phyloP scores from a whole-genome alignment of 352 stramenopile genomes.

The Pythium brassicae region DNA sequence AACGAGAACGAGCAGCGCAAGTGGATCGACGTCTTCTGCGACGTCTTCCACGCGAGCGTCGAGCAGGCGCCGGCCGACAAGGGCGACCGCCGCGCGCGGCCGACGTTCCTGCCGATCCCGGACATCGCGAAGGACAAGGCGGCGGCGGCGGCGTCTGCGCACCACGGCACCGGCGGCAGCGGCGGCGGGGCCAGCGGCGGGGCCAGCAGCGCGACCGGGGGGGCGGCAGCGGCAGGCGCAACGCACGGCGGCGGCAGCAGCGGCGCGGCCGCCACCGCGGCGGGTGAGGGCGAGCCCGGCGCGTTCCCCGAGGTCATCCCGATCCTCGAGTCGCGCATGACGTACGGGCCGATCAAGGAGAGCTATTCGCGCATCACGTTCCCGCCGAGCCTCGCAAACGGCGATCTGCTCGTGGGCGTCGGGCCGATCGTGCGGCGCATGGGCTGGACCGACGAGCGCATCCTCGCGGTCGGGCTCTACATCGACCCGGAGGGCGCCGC shows the following conservation, averaged over 20 bases:
- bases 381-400: slow-evolving; percentile 65
- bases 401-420: slow-evolving; percentile 69
- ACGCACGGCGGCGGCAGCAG: slow-evolving; percentile 1
- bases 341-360: slow-evolving; percentile 66
- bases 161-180: too few species aligned
- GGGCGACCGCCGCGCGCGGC: slow-evolving; percentile 45
- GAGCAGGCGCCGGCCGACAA: slow-evolving; percentile 56
- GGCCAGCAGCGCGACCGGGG: slow-evolving; percentile 9
- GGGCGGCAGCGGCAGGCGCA: slow-evolving; percentile 4
- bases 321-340: slow-evolving; percentile 60
- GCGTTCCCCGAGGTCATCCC: slow-evolving; percentile 47
- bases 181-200: too few species aligned
- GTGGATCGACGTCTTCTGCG: slow-evolving; percentile 79
- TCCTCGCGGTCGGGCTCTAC: slow-evolving; percentile 74
- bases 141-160: background rate
- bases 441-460: slow-evolving; percentile 80
- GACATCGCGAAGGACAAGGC: slow-evolving; percentile 29
- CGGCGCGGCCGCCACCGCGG: slow-evolving; percentile 20
- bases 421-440: slow-evolving; percentile 71
- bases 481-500: slow-evolving; percentile 60
- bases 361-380: slow-evolving; percentile 77
- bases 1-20: slow-evolving; percentile 64
- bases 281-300: slow-evolving; percentile 22
- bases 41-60: slow-evolving; percentile 72
- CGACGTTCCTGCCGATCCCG: slow-evolving; percentile 70